These are phyloP conservation scores for Aspergillaceae sp. DNA, from an alignment of 2,329 filamentous ascomycete genomes.

Conservation along the genomic window DNA sequence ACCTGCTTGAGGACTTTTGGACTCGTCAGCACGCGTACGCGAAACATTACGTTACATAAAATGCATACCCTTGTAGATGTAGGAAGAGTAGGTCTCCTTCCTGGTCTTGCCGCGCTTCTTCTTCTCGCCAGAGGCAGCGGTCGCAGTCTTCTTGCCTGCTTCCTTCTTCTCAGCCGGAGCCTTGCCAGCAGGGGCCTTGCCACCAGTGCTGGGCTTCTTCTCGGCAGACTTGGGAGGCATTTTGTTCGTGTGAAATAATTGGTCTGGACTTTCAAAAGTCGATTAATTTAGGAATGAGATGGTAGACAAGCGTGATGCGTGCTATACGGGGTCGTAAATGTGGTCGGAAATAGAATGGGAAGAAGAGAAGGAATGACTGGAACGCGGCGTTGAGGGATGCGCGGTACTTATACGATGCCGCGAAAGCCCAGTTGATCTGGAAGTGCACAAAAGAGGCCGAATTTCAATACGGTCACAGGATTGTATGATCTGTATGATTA, in stretches of 20 bases:
- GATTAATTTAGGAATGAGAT: constrained; percentile 5
- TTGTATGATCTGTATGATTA: constrained; percentile 43
- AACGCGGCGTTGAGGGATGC: constrained; percentile 35
- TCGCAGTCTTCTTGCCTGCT: constrained; percentile 93
- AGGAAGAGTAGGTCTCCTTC: constrained; percentile 99
- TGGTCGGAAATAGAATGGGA: constrained; percentile 24
- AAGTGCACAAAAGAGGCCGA: constrained; percentile 34
- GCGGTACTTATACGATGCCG: constrained; percentile 39
- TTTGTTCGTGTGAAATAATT: constrained; percentile 39
- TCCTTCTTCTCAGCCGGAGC: constrained; percentile 97
- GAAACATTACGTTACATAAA: constrained; percentile 8
- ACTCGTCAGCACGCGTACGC: constrained; percentile 1
- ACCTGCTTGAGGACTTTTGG: constrained; percentile 93
- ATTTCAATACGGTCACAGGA: constrained; percentile 37
- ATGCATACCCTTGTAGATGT: constrained; percentile 96
- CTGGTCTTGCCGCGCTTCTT: constrained; percentile 99
- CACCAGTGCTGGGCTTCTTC: constrained; percentile 91
- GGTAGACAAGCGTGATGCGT: constrained; percentile 6
- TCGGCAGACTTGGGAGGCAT: constrained; percentile 98
- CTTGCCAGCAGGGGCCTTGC: constrained; percentile 80
- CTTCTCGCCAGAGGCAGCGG: constrained; percentile 88
- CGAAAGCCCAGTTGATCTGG: constrained; percentile 37
- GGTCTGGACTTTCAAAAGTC: background rate
- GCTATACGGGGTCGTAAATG: constrained; percentile 5
- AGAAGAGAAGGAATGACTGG: constrained; percentile 22